These are phyloP conservation scores for Mycena vitilis DNA, from an alignment of 768 basidiomycete genomes.

Conservation along the genomic window DNA sequence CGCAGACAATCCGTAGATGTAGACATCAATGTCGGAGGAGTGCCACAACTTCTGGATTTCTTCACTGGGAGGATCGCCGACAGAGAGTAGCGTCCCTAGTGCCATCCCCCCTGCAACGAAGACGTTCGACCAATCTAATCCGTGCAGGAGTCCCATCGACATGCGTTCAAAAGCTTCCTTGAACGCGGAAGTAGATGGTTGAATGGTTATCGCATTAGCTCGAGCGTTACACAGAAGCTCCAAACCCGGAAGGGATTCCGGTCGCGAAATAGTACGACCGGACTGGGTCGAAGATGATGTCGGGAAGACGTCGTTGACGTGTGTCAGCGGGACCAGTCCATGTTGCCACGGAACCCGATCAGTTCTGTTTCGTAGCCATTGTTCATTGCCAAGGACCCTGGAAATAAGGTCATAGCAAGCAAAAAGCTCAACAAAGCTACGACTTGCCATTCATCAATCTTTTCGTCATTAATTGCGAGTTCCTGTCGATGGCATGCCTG, in stretches of 20 bases:
- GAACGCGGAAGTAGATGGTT: not conserved
- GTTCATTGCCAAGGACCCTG: constrained; percentile 11
- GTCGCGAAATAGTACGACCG: constrained; percentile 1
- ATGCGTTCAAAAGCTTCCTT: not conserved
- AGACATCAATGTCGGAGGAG: constrained; percentile 15
- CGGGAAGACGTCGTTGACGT: constrained; percentile 8
- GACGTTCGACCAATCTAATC: constrained; percentile 34
- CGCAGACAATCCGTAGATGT: constrained; percentile 9
- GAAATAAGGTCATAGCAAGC: not conserved
- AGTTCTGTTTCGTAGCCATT: constrained; percentile 5
- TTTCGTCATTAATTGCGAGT: not conserved
- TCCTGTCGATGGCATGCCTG: too few relatives aligned
- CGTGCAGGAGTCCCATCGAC: constrained; percentile 25
- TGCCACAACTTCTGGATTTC: not conserved
- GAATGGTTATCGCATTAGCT: not conserved
- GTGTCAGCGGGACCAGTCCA: constrained; percentile 2
- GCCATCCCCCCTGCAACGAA: constrained; percentile 33
- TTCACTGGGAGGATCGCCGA: not conserved
- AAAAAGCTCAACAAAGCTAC: too few relatives aligned
- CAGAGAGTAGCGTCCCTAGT: constrained; percentile 24
- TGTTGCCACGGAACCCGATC: not conserved
- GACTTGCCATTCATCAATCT: constrained; percentile 18
- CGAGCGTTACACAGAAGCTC: constrained; percentile 1
- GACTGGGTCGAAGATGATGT: not conserved
- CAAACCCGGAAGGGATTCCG: not conserved